phyloP scores from a whole-genome alignment of 2,329 filamentous ascomycete species.

The Chaetomiaceae sp. region DNA sequence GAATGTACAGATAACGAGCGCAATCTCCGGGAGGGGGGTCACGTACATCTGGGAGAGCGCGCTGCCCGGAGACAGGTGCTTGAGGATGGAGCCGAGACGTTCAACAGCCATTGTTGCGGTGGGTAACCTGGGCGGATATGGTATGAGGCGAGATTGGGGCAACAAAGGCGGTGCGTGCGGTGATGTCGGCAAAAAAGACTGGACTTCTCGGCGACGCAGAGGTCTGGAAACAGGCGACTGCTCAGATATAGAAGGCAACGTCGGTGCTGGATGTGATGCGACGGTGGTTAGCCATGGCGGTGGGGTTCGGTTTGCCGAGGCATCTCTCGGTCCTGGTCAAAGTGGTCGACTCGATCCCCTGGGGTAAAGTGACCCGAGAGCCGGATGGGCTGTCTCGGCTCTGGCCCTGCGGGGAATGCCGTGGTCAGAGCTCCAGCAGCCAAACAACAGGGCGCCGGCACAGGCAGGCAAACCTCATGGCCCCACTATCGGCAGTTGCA shows the following conservation, averaged over 20 bases:
- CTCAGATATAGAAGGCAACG: conserved; percentile 9
- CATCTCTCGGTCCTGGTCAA: conserved; percentile 19
- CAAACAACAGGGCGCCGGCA: too few relatives aligned
- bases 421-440: neutral
- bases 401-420: conserved; percentile 18
- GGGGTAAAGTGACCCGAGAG: conserved; percentile 25
- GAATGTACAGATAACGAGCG: too few relatives aligned
- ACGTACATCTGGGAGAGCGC: conserved; percentile 73
- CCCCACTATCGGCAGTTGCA: conserved; percentile 19
- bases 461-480: neutral
- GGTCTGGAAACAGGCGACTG: neutral
- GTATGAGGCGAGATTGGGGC: neutral
- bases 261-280: neutral
- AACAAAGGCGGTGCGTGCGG: neutral
- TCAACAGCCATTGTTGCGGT: conserved; percentile 66
- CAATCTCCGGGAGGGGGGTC: neutral
- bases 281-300: conserved; percentile 37
- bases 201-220: too few relatives aligned
- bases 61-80: conserved; percentile 72
- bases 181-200: neutral
- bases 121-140: too few relatives aligned
- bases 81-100: conserved; percentile 81
- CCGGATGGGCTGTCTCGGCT: conserved; percentile 2
- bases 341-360: neutral
- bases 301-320: conserved; percentile 24